Conservation (phyloP, 495 filamentous ascomycete species). For the Neurospora sp. region DNA sequence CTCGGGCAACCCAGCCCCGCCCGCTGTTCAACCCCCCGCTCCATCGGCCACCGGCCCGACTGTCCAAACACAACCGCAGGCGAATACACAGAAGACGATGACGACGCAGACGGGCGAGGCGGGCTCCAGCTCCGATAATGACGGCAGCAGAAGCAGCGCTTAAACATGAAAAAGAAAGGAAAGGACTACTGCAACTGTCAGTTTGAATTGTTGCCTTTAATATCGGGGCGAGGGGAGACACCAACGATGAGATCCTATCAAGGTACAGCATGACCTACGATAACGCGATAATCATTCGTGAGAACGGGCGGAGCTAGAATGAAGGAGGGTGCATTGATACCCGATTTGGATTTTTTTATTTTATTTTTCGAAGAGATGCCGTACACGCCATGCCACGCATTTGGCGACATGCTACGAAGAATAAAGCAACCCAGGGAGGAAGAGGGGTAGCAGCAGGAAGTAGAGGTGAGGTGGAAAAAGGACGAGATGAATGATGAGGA, state of each 20-base stretch:
- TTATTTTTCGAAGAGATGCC: not conserved
- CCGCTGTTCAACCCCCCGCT: conserved; percentile 27
- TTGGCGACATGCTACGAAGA: not conserved
- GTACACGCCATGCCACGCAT: not conserved
- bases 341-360: not conserved
- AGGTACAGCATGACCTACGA: not conserved
- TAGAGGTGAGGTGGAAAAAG: too few relatives aligned
- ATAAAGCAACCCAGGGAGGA: not conserved
- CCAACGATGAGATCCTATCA: not conserved
- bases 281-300: not conserved
- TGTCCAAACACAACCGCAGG: conserved; percentile 38
- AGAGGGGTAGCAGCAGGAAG: not conserved
- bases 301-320: not conserved
- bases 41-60: conserved; percentile 34
- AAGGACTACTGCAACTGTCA: not conserved
- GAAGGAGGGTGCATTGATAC: not conserved
- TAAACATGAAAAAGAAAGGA: not conserved
- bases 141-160: conserved; percentile 27
- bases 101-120: conserved; percentile 44
- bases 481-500: too few relatives aligned
- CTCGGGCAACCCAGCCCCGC: conserved; percentile 23
- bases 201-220: not conserved
- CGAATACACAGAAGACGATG: conserved; percentile 38
- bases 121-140: conserved; percentile 55
- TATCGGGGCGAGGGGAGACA: not conserved